Base-by-base conservation (phyloP, 1,139 yeast genomes). In the Pichia sp. region DNA sequence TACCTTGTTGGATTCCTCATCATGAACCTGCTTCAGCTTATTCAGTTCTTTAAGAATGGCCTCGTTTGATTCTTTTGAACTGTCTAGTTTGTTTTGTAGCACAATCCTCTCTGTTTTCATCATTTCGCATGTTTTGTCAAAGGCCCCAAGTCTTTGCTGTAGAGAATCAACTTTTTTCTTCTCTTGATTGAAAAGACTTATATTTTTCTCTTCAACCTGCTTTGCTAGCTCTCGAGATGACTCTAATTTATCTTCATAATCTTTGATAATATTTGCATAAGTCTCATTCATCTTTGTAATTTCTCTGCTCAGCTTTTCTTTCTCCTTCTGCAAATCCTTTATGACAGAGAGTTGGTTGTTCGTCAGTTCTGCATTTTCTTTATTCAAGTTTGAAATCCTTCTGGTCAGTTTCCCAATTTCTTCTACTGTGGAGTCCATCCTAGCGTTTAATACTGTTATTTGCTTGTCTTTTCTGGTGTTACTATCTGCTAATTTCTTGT, bases 151-250 rank as follows among this genome's bases (percentile, higher is more conserved):
- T 8, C 44, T 29, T n/a, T 26, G 40, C 26, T 7, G 16, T 8
- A 54, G 29, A 8, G 10, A n/a, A 10, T 36, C 26, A 2, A 41
- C 44, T 23, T 51, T 51, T 19, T 49, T 52, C 32, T 40, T 49
- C 19, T 54, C 54, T 15, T 45, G 53, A 23, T 49, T 45, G 15
- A 54, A 54, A 7, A 51, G 31, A 31, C 34, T 50, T 4, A 47
- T 41, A 47, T 52, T 55, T 45, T 55, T 45, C 7, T 50, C 40
- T 41, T 55, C 57, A 8, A 45, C 40, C 8, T 36, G 10, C 8
- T 52, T 48, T 23, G 44, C 19, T 15, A 29, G 23, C n/a, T 5
- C 8, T 11, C 19, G 36, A 1, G 38, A 41, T 11, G 23, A 11
- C 26, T 38, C 30, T 8, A 48, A 30, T 5, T 48, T 48, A 19